Evolutionary conservation across 495 filamentous ascomycete species (phyloP).

Genomic region (Aspergillus sparsus): DNA sequence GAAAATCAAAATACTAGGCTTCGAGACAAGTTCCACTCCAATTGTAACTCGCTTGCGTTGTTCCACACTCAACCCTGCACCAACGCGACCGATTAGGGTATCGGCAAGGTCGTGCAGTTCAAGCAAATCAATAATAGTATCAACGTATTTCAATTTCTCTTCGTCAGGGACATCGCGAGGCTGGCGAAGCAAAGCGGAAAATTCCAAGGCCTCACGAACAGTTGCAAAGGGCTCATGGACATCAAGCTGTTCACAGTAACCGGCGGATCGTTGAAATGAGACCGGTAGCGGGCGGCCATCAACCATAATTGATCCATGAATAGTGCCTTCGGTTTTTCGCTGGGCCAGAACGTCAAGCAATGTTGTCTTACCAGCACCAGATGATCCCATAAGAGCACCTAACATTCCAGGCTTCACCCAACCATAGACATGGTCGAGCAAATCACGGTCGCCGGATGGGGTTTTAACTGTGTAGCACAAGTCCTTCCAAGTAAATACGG

Average conservation of each 20-base stretch:
- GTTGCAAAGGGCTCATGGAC: slow-evolving; percentile 60
- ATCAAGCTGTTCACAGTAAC: slow-evolving; percentile 64
- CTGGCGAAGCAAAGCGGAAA: slow-evolving; percentile 61
- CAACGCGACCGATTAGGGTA: slow-evolving; percentile 54
- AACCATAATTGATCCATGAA: slow-evolving; percentile 82
- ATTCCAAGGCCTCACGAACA: slow-evolving; percentile 62
- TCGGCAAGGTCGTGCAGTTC: slow-evolving; percentile 59
- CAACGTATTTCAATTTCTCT: slow-evolving; percentile 62
- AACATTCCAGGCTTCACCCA: slow-evolving; percentile 88
- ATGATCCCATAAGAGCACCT: slow-evolving; percentile 70
- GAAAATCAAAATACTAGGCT: slow-evolving; percentile 69
- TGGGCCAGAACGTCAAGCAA: slow-evolving; percentile 57
- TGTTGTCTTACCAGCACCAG: slow-evolving; percentile 67
- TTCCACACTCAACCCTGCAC: slow-evolving; percentile 57
- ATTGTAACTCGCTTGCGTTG: slow-evolving; percentile 68
- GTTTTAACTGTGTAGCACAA: slow-evolving; percentile 55
- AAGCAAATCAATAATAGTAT: slow-evolving; percentile 59
- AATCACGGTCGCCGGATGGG: slow-evolving; percentile 40
- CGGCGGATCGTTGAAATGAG: slow-evolving; percentile 74
- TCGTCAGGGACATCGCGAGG: slow-evolving; percentile 46
- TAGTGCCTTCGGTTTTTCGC: slow-evolving; percentile 83
- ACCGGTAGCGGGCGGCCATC: slow-evolving; percentile 74
- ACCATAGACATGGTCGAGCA: slow-evolving; percentile 79
- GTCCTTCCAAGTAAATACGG: slow-evolving; percentile 63
- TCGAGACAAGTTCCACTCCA: slow-evolving; percentile 67